Evolutionary conservation across 495 filamentous ascomycete species (phyloP), one percentile per base, ranked within the genome.

Genomic region (Talaromyces proteolyticus): DNA sequence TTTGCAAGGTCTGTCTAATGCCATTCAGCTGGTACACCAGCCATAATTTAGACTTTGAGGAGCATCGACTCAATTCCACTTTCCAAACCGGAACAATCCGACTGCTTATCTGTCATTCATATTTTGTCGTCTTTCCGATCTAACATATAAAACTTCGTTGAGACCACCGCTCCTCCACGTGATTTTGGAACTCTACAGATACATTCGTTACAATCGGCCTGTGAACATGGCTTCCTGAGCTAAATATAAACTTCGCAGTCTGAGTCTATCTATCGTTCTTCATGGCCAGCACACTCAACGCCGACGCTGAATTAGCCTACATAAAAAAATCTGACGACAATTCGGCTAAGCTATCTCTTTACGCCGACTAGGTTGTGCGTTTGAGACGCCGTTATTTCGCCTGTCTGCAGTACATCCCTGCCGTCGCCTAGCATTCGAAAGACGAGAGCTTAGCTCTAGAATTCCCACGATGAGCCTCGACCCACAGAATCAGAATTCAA

Each of bases 401-500:
- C 29, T 34, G 2, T 34, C 14, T 34, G 8, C 29, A 5, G 8
- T 14, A 10, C 29, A 4, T 10, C 29, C 29, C 8, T 34, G 14
- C 14, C 29, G 14, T 10, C 29, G 14, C 29, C 29, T n/a, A n/a
- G n/a, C n/a, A n/a, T n/a, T n/a, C n/a, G n/a, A n/a, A n/a, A n/a
- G n/a, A n/a, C n/a, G n/a, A n/a, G n/a, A n/a, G n/a, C n/a, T n/a
- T n/a, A n/a, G n/a, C n/a, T n/a, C n/a, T n/a, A n/a, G n/a, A n/a
- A 39, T 24, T 22, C 20, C 17, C 47, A 49, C 29, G 40, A 49
- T 49, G 47, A 49, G 37, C 36, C 47, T 49, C 47, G 26, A 49
- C 25, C 47, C 29, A 16, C 47, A 41, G 8, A 36, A 49, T 49
- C 47, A 41, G 8, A 36, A 49, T 49, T 41, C 47, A 23, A 36